Percentiles rank a stretch among this genome's conserved stretches.
These are phyloP conservation scores for Kwoniella sp. DNA, from an alignment of 768 basidiomycete species.

Conservation along the genomic window DNA sequence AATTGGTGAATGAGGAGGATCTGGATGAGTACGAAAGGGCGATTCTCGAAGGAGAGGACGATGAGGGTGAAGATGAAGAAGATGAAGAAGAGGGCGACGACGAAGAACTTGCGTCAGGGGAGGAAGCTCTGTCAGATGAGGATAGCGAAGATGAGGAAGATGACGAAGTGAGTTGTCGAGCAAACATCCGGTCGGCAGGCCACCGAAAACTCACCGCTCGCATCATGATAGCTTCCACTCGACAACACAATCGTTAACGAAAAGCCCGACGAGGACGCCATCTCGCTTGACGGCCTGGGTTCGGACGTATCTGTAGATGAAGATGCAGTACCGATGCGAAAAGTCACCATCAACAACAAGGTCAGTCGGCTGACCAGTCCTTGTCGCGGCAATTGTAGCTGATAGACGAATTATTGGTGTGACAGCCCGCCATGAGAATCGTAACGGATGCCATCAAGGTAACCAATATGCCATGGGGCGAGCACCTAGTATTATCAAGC, in stretches of 20 bases:
- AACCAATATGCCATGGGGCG: slow-evolving; percentile 44
- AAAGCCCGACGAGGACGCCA: slow-evolving; percentile 51
- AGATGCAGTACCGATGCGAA: slow-evolving; percentile 77
- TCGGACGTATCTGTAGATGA: slow-evolving; percentile 66
- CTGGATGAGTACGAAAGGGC: slow-evolving; percentile 68
- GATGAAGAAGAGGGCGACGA: slow-evolving; percentile 52
- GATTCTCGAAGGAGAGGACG: slow-evolving; percentile 57
- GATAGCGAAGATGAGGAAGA: slow-evolving; percentile 38
- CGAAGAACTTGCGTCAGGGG: slow-evolving; percentile 30
- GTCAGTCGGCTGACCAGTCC: slow-evolving; percentile 58
- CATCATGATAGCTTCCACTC: background rate
- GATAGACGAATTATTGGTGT: background rate
- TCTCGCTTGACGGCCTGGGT: slow-evolving; percentile 69
- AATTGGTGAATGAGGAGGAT: slow-evolving; percentile 59
- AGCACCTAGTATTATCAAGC: slow-evolving; percentile 47
- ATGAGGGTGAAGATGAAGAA: slow-evolving; percentile 52
- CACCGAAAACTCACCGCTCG: background rate
- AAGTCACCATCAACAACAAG: slow-evolving; percentile 78
- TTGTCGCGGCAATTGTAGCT: background rate
- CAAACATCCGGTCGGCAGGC: background rate
- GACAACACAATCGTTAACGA: slow-evolving; percentile 43
- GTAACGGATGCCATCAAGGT: slow-evolving; percentile 45
- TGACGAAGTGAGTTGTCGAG: slow-evolving; percentile 24
- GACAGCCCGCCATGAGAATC: slow-evolving; percentile 46
- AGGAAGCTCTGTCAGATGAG: slow-evolving; percentile 32